phyloP scores from a whole-genome alignment of 495 filamentous ascomycete species.

The Aspergillus cavernicola region DNA sequence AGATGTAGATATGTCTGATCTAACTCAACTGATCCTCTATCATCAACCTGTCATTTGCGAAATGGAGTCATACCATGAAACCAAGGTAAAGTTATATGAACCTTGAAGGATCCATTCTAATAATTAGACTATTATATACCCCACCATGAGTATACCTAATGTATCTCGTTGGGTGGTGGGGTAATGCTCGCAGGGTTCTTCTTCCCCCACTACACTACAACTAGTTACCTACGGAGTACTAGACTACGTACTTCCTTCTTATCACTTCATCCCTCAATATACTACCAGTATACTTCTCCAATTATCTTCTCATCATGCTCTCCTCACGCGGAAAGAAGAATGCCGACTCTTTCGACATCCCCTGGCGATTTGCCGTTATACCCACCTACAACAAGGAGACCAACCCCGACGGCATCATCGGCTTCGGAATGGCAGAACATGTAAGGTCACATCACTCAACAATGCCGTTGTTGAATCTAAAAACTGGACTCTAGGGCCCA shows the following conservation, averaged over 20 bases:
- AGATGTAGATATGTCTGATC: too few relatives aligned
- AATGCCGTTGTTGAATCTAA: neutral
- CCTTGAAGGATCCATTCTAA: too few relatives aligned
- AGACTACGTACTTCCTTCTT: neutral
- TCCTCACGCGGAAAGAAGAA: slow-evolving; percentile 29
- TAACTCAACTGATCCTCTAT: too few relatives aligned
- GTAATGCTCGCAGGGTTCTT: neutral
- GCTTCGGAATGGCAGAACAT: slow-evolving; percentile 35
- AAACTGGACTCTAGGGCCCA: slow-evolving; percentile 17
- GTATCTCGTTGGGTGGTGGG: neutral
- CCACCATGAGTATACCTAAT: neutral
- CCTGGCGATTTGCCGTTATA: slow-evolving; percentile 28
- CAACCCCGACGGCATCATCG: slow-evolving; percentile 30
- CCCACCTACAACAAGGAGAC: slow-evolving; percentile 29
- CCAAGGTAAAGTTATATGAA: too few relatives aligned
- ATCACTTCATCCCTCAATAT: neutral
- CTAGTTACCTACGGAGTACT: too few relatives aligned
- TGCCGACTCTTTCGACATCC: slow-evolving; percentile 19
- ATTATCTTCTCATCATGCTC: slow-evolving; percentile 21
- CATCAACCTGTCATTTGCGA: too few relatives aligned
- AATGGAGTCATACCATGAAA: too few relatives aligned
- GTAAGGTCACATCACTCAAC: slow-evolving; percentile 13
- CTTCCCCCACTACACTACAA: too few relatives aligned
- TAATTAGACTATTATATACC: too few relatives aligned
- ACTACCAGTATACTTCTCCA: neutral